Evolutionary conservation across 768 basidiomycete genomes (phyloP).

Genomic region (Peribolospora baueri): DNA sequence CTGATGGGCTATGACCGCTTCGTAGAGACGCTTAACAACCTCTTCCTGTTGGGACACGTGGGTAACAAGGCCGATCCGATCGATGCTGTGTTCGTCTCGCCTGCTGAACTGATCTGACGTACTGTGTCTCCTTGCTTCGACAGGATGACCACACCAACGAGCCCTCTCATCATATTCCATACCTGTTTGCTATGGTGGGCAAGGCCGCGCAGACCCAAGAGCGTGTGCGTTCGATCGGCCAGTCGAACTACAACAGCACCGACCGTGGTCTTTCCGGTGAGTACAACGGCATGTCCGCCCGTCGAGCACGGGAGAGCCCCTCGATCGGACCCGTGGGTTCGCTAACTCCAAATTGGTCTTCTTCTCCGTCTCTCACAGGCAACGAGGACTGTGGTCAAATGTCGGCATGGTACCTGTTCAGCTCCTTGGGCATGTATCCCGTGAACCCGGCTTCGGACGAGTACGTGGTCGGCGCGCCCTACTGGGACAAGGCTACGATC

Average conservation of each 20-base stretch:
- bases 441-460: slow-evolving; percentile 44
- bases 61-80: slow-evolving; percentile 6
- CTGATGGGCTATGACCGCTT: slow-evolving; percentile 32
- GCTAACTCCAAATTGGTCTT: background rate
- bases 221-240: slow-evolving; percentile 42
- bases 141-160: slow-evolving; percentile 52
- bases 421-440: slow-evolving; percentile 55
- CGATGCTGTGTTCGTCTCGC: background rate
- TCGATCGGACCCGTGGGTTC: background rate
- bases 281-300: slow-evolving; percentile 18
- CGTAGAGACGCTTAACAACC: background rate
- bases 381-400: slow-evolving; percentile 81
- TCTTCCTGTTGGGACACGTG: slow-evolving; percentile 35
- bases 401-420: slow-evolving; percentile 72
- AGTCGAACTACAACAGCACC: slow-evolving; percentile 39
- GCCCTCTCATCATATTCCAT: slow-evolving; percentile 72
- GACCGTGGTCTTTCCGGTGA: slow-evolving; percentile 41
- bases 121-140: slow-evolving; percentile 1
- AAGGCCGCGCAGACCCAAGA: slow-evolving; percentile 47
- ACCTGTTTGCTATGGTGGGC: slow-evolving; percentile 48
- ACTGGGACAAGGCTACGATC: slow-evolving; percentile 1
- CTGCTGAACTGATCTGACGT: background rate
- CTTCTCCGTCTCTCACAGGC: slow-evolving; percentile 18
- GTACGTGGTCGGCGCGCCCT: slow-evolving; percentile 37
- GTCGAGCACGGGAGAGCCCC: slow-evolving; percentile 7